A percentile compares a stretch with the other conserved stretches of the same genome.
Evolutionary conservation across 768 basidiomycete species (phyloP).

Genomic region (Pisolithus microcarpus): DNA sequence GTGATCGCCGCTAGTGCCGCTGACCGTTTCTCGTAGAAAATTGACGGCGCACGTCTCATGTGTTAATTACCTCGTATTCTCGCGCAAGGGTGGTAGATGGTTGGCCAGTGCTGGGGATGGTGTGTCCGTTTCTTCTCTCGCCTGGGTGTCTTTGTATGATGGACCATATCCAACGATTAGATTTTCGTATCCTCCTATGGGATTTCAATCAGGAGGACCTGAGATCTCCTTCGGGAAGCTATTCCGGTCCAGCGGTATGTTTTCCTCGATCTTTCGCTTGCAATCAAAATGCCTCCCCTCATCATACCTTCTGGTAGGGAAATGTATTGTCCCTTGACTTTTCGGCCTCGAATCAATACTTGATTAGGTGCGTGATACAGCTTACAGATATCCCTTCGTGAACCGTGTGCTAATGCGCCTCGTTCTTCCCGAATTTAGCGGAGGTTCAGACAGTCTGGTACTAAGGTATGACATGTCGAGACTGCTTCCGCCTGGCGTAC

Average conservation of each 20-base stretch:
- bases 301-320: constrained; percentile 33
- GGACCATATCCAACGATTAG: constrained; percentile 33
- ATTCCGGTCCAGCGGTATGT: constrained; percentile 39
- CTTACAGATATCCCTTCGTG: not conserved
- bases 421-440: constrained; percentile 29
- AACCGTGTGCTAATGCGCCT: not conserved
- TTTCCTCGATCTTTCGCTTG: not conserved
- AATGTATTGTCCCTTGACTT: constrained; percentile 70
- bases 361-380: constrained; percentile 51
- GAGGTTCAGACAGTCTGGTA: constrained; percentile 46
- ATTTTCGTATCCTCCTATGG: constrained; percentile 53
- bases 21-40: constrained; percentile 17
- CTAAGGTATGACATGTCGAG: constrained; percentile 48
- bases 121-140: constrained; percentile 24
- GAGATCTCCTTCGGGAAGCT: constrained; percentile 32
- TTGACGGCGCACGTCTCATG: constrained; percentile 49
- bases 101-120: constrained; percentile 68
- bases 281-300: not conserved
- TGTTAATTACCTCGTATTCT: constrained; percentile 58
- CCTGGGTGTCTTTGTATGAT: constrained; percentile 7
- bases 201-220: constrained; percentile 59
- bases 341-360: constrained; percentile 55
- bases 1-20: no score
- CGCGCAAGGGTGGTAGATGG: constrained; percentile 52
- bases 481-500: constrained; percentile 13